Base-by-base conservation (phyloP, 2,329 filamentous ascomycete species). In the Fusarium avenaceum region DNA sequence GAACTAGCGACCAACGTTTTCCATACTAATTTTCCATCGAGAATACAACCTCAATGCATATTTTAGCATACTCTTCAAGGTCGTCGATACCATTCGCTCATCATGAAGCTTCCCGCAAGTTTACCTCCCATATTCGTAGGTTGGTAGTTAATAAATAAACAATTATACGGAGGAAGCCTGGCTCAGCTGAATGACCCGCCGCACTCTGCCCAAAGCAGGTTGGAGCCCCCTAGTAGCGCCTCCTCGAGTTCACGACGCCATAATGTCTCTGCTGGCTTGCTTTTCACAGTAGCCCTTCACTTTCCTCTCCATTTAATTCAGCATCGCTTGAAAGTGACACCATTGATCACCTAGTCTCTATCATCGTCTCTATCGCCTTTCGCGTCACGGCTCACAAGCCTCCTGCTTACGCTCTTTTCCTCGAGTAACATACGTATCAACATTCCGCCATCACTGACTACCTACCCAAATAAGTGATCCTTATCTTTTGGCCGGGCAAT, bases 191-290 rank as follows among this genome's bases (percentile, higher is more conserved):
- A 57, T 38, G 65, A 62, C 66, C 66, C 62, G 61, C 28, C 28
- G 28, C 28, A 30, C 28, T 30, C 28, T 30, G 40, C 48, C 57
- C 35, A 70, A 69, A 69, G 51, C 66, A 70, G 57, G 66, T 59
- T 70, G 47, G 63, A 67, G 44, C 35, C 67, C 47, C 47, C 51
- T 59, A 70, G 67, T 61, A 61, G 67, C 67, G 63, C 57, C 67
- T 70, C 67, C 54, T 50, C 51, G 47, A 51, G 47, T 56, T 66
- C 67, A 67, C 58, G 43, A 70, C 58, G 49, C 65, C 63, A 60
- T 65, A 52, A 53, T 44, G 40, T 67, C 50, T 52, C 42, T 48
- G 39, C 46, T 57, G 48, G 26, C 32, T 42, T 61, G 39, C 45
- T 55, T 56, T 54, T 22, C 35, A 38, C 17, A n/a, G 35, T 46